A percentile compares a stretch with the other conserved stretches of the same genome.
Evolutionary conservation across 176 grass and related monocot genomes (phyloP).

Genomic region (Eleusine coracana): DNA sequence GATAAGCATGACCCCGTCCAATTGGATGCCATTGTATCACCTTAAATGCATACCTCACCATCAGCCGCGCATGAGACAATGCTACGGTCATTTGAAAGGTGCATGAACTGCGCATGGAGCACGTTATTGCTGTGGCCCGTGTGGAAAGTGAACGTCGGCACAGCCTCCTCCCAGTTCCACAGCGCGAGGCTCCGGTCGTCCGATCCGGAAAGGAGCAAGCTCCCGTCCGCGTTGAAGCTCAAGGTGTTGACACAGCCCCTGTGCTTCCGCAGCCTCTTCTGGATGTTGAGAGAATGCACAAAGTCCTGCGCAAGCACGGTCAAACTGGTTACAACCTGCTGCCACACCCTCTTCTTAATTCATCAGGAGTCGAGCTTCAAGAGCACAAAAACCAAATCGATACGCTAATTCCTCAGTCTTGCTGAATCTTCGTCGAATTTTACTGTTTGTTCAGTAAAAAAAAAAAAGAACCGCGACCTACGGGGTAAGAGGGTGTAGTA

Average conservation of each 20-base stretch:
- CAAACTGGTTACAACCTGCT: background rate
- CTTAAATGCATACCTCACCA: constrained; percentile 55
- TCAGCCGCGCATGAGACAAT: constrained; percentile 66
- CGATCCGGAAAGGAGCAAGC: constrained; percentile 64
- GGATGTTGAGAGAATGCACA: constrained; percentile 50
- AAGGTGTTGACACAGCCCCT: constrained; percentile 63
- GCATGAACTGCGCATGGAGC: constrained; percentile 81
- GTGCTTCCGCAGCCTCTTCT: constrained; percentile 61
- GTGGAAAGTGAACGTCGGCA: constrained; percentile 37
- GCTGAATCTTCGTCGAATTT: background rate
- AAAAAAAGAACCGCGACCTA: background rate
- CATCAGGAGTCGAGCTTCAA: background rate
- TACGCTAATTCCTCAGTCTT: background rate
- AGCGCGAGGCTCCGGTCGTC: constrained; percentile 57
- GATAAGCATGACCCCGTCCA: background rate
- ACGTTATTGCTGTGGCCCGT: constrained; percentile 65
- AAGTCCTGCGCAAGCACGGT: constrained; percentile 43
- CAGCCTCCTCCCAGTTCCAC: constrained; percentile 63
- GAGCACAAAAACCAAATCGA: background rate
- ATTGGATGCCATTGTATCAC: background rate
- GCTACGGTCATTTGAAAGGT: constrained; percentile 54
- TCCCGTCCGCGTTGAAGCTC: constrained; percentile 66
- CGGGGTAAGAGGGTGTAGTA: background rate
- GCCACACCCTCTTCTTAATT: background rate
- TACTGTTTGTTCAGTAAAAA: background rate